Evolutionary conservation across 2,329 filamentous ascomycete genomes (phyloP).

Genomic region (Aspergillus pseudoglaucus): DNA sequence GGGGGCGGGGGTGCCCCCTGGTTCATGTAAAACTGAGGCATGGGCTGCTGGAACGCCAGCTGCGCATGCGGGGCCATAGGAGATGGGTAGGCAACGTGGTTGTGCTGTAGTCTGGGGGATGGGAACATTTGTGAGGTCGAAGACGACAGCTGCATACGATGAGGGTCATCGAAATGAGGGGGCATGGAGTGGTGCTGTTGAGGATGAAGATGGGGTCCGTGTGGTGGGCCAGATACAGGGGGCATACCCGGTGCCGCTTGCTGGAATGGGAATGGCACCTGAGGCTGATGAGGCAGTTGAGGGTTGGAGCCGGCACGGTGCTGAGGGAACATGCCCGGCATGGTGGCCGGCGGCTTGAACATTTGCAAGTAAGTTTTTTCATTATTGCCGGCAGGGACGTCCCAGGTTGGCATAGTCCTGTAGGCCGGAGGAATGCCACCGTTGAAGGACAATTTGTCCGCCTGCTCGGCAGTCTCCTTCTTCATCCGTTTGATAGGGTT

Average conservation of each 20-base stretch:
- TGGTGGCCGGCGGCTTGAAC: conserved; percentile 62
- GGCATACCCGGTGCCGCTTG: conserved; percentile 63
- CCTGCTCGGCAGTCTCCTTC: conserved; percentile 52
- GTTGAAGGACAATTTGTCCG: conserved; percentile 61
- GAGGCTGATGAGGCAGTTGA: conserved; percentile 73
- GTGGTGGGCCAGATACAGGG: conserved; percentile 65
- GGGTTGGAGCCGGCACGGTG: conserved; percentile 58
- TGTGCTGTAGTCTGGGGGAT: conserved; percentile 70
- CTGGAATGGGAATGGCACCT: conserved; percentile 75
- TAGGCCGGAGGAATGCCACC: conserved; percentile 79
- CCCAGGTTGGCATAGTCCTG: conserved; percentile 81
- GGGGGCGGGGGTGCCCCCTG: conserved; percentile 64
- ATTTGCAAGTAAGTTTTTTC: conserved; percentile 75
- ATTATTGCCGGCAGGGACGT: conserved; percentile 59
- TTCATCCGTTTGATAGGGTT: conserved; percentile 64
- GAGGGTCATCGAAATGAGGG: conserved; percentile 67
- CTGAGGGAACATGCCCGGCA: conserved; percentile 61
- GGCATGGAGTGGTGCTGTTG: conserved; percentile 65
- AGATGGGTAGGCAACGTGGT: conserved; percentile 61
- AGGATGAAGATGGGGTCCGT: conserved; percentile 68
- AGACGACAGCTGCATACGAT: conserved; percentile 78
- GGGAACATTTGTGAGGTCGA: conserved; percentile 79
- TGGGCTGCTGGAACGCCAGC: conserved; percentile 64
- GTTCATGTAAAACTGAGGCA: conserved; percentile 64
- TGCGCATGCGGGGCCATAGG: conserved; percentile 64